Evolutionary conservation across 2,329 filamentous ascomycete species (phyloP).

Genomic region (Arthrobotrys megalospora): DNA sequence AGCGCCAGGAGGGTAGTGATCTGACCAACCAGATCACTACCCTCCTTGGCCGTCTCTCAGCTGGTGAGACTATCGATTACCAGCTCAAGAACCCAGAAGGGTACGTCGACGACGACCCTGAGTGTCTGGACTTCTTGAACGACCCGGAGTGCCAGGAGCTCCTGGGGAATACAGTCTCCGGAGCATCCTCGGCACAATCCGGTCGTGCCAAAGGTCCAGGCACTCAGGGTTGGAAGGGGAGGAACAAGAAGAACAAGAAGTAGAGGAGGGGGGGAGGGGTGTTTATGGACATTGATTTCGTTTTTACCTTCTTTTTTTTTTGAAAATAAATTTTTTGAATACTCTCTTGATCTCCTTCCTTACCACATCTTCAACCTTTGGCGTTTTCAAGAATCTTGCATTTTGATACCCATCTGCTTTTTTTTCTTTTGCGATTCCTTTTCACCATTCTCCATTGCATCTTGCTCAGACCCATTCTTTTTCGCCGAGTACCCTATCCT

Average conservation of each 20-base stretch:
- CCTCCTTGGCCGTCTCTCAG: conserved; percentile 21
- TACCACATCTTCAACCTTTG: background rate
- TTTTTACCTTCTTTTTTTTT: conserved; percentile 3
- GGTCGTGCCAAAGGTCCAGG: no score
- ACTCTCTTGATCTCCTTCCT: background rate
- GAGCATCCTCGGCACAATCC: background rate
- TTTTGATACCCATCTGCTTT: background rate
- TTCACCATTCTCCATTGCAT: background rate
- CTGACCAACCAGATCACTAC: conserved; percentile 20
- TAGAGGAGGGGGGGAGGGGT: background rate
- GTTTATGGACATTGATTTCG: background rate
- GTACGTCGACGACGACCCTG: conserved; percentile 46
- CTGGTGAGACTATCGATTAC: conserved; percentile 43
- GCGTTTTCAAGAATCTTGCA: background rate
- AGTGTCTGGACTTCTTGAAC: conserved; percentile 36
- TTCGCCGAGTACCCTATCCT: no score
- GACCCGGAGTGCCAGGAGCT: conserved; percentile 13
- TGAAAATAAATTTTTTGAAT: background rate
- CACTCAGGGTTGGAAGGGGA: background rate
- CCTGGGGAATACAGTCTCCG: background rate
- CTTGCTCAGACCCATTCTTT: background rate
- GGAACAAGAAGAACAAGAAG: conserved; percentile 4
- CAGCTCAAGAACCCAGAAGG: conserved; percentile 34
- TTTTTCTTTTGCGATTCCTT: background rate
- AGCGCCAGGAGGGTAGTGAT: conserved; percentile 10